Percentiles rank a stretch among this genome's conserved stretches.
Evolutionary conservation across 495 filamentous ascomycete genomes (phyloP).

Genomic region (Lophiostoma macrostomum): DNA sequence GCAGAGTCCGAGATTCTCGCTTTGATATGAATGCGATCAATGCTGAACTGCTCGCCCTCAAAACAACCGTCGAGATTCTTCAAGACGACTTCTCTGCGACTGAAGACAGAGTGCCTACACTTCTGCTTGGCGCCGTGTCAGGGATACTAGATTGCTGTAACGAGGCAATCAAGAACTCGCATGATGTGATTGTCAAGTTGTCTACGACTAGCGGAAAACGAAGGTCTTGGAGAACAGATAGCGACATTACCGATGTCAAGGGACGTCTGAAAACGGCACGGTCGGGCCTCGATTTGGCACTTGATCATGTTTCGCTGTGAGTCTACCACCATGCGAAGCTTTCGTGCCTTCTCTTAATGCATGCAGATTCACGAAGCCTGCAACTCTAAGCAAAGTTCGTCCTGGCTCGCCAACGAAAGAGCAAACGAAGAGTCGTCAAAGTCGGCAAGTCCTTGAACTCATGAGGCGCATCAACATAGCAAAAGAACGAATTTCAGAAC

Average conservation of each 20-base stretch:
- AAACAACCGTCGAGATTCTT: slow-evolving; percentile 14
- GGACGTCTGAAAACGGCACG: not conserved
- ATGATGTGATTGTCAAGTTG: slow-evolving; percentile 5
- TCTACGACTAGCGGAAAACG: not conserved
- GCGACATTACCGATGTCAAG: not conserved
- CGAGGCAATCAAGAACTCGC: not conserved
- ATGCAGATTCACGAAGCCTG: too few relatives aligned
- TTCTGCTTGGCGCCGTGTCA: not conserved
- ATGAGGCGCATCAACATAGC: not conserved
- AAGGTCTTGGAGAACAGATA: not conserved
- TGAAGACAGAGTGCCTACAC: not conserved
- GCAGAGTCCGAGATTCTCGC: slow-evolving; percentile 9
- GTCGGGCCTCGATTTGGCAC: not conserved
- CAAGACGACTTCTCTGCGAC: slow-evolving; percentile 17
- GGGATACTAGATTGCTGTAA: slow-evolving; percentile 11
- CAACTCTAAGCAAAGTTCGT: too few relatives aligned
- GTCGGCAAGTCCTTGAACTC: not conserved
- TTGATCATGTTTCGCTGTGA: not conserved
- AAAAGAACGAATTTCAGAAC: not conserved
- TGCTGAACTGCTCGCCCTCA: slow-evolving; percentile 20
- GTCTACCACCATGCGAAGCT: not conserved
- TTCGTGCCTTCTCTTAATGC: not conserved
- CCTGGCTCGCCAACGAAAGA: too few relatives aligned
- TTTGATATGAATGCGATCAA: slow-evolving; percentile 16
- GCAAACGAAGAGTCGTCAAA: too few relatives aligned